Percentiles rank a stretch among this genome's conserved stretches.
phyloP scores from a whole-genome alignment of 108 stramenopile genomes.

The Nitzschia inconspicua region DNA sequence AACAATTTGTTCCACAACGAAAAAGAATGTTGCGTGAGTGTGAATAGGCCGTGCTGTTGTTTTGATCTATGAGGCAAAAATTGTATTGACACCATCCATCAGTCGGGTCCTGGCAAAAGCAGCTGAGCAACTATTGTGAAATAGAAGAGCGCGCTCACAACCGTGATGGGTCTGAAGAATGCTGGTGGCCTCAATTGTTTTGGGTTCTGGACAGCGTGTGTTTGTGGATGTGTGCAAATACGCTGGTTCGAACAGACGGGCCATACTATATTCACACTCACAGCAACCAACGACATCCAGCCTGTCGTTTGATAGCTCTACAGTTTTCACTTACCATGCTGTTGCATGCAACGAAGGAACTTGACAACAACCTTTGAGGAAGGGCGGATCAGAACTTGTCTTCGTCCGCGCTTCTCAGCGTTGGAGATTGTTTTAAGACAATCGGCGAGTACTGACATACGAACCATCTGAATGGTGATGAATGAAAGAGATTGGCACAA shows the following conservation, averaged over 20 bases:
- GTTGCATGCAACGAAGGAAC: slow-evolving; percentile 99
- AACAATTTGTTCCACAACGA: no score
- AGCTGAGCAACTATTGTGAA: slow-evolving; percentile 15
- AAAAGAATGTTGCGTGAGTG: slow-evolving; percentile 73
- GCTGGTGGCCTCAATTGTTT: background rate
- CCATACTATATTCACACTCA: no score
- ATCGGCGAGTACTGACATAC: slow-evolving; percentile 99
- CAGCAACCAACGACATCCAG: no score
- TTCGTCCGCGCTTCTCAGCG: slow-evolving; percentile 99
- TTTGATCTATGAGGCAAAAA: slow-evolving; percentile 30
- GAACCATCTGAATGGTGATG: slow-evolving; percentile 83
- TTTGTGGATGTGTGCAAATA: slow-evolving; percentile 1
- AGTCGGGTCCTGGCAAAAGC: slow-evolving; percentile 48
- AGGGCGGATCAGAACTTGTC: slow-evolving; percentile 98
- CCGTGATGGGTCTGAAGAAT: slow-evolving; percentile 10
- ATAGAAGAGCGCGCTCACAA: slow-evolving; percentile 40
- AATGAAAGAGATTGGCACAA: slow-evolving; percentile 6
- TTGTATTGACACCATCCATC: slow-evolving; percentile 3
- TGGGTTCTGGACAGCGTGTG: background rate
- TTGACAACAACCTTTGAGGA: slow-evolving; percentile 99
- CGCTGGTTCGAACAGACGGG: no score
- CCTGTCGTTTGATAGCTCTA: no score
- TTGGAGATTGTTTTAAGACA: slow-evolving; percentile 99
- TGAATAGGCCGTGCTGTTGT: slow-evolving; percentile 28
- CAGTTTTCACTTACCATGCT: slow-evolving; percentile 98